Evolutionary conservation across 768 basidiomycete species (phyloP).

Genomic region (Suillus alpinus): DNA sequence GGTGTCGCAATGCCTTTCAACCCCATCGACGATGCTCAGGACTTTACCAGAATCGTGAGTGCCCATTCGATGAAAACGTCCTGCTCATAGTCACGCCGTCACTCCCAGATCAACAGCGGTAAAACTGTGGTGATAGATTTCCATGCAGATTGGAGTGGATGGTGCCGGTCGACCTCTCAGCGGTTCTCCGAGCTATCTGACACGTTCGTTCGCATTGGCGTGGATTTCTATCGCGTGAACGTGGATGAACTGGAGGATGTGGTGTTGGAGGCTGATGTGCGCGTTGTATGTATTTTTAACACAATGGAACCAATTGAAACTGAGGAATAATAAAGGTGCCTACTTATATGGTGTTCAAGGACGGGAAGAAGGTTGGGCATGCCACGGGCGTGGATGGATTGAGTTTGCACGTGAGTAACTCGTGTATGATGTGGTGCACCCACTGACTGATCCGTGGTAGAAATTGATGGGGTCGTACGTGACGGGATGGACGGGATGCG

Average conservation of each 20-base stretch:
- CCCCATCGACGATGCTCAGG: constrained; percentile 16
- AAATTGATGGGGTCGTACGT: constrained; percentile 21
- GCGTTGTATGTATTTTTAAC: constrained; percentile 45
- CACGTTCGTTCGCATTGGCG: constrained; percentile 24
- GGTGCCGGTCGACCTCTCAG: constrained; percentile 12
- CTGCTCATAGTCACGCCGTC: background rate
- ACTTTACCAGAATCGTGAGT: constrained; percentile 20
- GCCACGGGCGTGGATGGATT: constrained; percentile 24
- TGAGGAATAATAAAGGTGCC: constrained; percentile 15
- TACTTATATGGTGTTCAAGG: constrained; percentile 29
- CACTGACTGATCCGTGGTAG: constrained; percentile 6
- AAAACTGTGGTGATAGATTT: constrained; percentile 24
- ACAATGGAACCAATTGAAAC: background rate
- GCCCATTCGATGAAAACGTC: background rate
- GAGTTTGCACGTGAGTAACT: constrained; percentile 24
- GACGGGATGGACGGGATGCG: constrained; percentile 6
- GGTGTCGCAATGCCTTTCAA: constrained; percentile 15
- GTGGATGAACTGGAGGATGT: constrained; percentile 58
- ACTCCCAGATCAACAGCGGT: constrained; percentile 25
- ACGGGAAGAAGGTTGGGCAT: constrained; percentile 24
- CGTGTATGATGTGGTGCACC: constrained; percentile 3
- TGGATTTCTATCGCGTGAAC: constrained; percentile 73
- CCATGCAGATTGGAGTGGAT: constrained; percentile 14
- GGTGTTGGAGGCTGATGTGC: constrained; percentile 55
- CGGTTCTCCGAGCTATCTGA: constrained; percentile 19